Conservation (phyloP, 2,329 filamentous ascomycete species). For the Paecilomyces sp. region DNA sequence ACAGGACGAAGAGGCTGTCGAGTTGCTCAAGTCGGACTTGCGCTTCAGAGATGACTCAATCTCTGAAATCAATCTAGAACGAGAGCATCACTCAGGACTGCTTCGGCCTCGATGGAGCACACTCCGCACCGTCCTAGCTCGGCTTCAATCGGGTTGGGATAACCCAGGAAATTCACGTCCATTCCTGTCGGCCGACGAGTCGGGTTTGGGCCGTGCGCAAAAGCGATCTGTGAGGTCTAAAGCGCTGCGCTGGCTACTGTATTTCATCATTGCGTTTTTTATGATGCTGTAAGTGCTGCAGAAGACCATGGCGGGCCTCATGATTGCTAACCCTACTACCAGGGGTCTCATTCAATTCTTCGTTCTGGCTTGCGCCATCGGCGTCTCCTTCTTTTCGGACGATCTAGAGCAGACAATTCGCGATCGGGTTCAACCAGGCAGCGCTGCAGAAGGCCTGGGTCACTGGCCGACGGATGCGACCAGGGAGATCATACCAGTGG, state of each 20-base stretch:
- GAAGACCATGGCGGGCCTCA: neutral
- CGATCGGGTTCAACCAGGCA: conserved; percentile 34
- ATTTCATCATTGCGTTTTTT: conserved; percentile 11
- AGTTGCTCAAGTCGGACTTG: neutral
- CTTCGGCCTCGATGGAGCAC: neutral
- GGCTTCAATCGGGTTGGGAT: neutral
- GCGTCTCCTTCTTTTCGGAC: conserved; percentile 35
- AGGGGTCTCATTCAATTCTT: conserved; percentile 37
- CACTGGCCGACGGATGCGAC: conserved; percentile 45
- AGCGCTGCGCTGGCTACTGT: neutral
- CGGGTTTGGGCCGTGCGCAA: neutral
- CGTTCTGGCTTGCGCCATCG: conserved; percentile 28
- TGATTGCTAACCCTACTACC: neutral
- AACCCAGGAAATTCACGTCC: neutral
- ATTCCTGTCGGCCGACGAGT: neutral
- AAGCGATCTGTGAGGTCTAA: neutral
- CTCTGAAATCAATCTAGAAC: neutral
- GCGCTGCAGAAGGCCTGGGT: conserved; percentile 24
- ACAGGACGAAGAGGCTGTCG: neutral
- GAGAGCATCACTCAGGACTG: neutral
- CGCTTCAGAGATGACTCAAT: neutral
- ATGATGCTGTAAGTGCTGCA: conserved; percentile 16
- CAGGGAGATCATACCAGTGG: conserved; percentile 39
- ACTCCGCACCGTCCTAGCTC: neutral
- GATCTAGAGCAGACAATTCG: conserved; percentile 30